These are phyloP conservation scores for Tricladium varicosporioides DNA, from an alignment of 2,329 filamentous ascomycete species.

Conservation along the genomic window DNA sequence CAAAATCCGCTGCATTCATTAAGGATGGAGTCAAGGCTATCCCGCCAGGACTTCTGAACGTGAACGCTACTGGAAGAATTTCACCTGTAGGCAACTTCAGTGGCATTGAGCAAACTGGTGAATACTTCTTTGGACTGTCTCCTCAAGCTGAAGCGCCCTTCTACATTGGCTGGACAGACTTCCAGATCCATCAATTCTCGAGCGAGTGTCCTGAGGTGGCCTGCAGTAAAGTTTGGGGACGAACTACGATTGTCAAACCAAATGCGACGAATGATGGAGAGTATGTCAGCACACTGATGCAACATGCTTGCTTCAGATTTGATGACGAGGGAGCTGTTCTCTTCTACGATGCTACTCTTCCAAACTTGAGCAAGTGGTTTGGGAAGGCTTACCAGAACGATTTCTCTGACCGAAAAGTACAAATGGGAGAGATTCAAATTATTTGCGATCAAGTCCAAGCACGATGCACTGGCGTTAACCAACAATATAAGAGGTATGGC, in stretches of 20 bases:
- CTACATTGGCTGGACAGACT: constrained; percentile 33
- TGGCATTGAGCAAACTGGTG: constrained; percentile 41
- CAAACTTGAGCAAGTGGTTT: constrained; percentile 40
- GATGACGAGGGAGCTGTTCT: constrained; percentile 42
- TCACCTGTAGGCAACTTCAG: constrained; percentile 42
- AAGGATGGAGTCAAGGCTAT: constrained; percentile 35
- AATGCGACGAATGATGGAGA: constrained; percentile 33
- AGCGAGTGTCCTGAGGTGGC: constrained; percentile 38
- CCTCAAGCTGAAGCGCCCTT: constrained; percentile 34
- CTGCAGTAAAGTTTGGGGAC: constrained; percentile 38
- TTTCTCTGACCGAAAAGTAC: constrained; percentile 29
- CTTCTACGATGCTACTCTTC: constrained; percentile 45
- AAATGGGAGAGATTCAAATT: constrained; percentile 30
- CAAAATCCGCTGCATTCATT: constrained; percentile 27
- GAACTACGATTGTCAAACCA: constrained; percentile 34
- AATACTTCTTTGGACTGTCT: constrained; percentile 45
- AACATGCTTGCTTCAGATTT: constrained; percentile 47
- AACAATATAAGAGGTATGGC: constrained; percentile 33
- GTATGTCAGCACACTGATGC: constrained; percentile 36
- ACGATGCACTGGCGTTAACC: constrained; percentile 37
- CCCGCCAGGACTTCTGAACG: constrained; percentile 39
- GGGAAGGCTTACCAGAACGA: constrained; percentile 30
- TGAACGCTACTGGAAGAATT: constrained; percentile 39
- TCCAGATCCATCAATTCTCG: constrained; percentile 35
- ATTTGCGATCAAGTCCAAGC: constrained; percentile 37